Evolutionary conservation across 176 grass and related monocot genomes (phyloP).

Genomic region (Hsuehochloa calcarea): DNA sequence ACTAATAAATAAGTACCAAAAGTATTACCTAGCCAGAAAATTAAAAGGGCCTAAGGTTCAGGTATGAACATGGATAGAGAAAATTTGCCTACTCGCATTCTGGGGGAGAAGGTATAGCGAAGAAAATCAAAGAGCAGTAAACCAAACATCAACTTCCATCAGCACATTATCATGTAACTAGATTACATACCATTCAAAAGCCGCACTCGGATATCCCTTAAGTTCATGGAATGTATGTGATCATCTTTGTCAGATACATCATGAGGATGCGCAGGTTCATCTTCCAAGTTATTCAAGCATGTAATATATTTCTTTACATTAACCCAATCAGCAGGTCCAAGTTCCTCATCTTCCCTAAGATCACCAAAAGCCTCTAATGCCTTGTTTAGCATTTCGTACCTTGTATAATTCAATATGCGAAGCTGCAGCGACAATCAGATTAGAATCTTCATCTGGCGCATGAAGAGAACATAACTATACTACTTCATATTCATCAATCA

Average conservation of each 20-base stretch:
- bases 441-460: neutral
- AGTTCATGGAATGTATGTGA: constrained; percentile 52
- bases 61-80: neutral
- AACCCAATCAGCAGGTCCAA: constrained; percentile 88
- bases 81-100: neutral
- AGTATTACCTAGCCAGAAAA: neutral
- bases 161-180: constrained; percentile 12
- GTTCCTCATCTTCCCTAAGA: constrained; percentile 91
- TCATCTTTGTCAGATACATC: constrained; percentile 52
- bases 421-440: constrained; percentile 52
- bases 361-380: constrained; percentile 85
- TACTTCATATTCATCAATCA: constrained; percentile 5
- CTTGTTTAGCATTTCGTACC: constrained; percentile 90
- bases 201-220: constrained; percentile 76
- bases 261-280: constrained; percentile 79
- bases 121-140: neutral
- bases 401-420: constrained; percentile 81
- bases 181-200: constrained; percentile 76
- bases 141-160: neutral
- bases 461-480: constrained; percentile 4
- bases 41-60: neutral
- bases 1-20: neutral
- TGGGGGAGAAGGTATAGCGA: neutral
- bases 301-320: constrained; percentile 80
- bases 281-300: constrained; percentile 76